Percentiles rank a stretch among this genome's conserved stretches.
phyloP scores from a whole-genome alignment of 805 yeast genomes.

The Yarrowia hollandica region DNA sequence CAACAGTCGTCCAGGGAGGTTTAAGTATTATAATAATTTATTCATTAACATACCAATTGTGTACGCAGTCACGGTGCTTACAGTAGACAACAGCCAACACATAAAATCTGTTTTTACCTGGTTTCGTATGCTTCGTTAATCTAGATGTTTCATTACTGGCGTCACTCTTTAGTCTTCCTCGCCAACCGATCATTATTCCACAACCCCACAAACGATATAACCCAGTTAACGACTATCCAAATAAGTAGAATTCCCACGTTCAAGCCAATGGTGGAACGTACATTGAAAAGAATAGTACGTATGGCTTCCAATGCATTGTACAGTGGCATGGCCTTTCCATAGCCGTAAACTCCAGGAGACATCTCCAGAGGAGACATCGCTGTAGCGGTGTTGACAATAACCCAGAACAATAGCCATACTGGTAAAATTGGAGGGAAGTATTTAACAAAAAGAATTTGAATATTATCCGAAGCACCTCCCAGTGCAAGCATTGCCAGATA shows the following conservation, averaged over 20 bases:
- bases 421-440: constrained; percentile 65
- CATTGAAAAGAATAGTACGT: constrained; percentile 59
- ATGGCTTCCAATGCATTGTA: constrained; percentile 63
- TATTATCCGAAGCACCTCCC: constrained; percentile 72
- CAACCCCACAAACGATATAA: neutral
- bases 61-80: no score
- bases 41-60: constrained; percentile 13
- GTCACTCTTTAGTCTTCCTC: neutral
- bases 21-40: neutral
- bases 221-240: constrained; percentile 56
- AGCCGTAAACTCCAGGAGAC: constrained; percentile 56
- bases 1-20: constrained; percentile 23
- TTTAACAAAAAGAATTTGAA: constrained; percentile 53
- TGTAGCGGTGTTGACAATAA: constrained; percentile 65
- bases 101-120: no score
- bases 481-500: constrained; percentile 72
- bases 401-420: constrained; percentile 72
- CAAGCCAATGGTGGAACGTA: constrained; percentile 59
- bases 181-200: constrained; percentile 2
- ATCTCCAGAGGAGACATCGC: constrained; percentile 66
- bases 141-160: no score
- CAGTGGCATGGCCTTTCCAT: constrained; percentile 69
- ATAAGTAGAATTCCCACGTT: constrained; percentile 59
- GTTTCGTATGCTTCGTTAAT: neutral
- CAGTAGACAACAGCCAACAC: no score